Base-by-base conservation (phyloP, 2,329 filamentous ascomycete species). In the Fusarium sp. region DNA sequence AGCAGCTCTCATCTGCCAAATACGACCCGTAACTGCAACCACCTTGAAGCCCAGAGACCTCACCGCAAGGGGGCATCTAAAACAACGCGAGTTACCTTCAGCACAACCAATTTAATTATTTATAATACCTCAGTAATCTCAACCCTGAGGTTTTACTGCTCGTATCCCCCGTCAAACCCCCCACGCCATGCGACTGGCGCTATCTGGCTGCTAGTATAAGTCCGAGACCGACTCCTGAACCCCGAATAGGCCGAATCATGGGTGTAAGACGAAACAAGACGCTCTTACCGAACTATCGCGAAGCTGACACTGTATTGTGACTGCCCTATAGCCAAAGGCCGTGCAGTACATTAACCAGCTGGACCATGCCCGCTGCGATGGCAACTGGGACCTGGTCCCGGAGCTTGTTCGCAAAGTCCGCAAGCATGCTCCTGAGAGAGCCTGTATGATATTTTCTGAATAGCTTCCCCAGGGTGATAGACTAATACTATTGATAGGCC, bases 371-470 rank as follows among this genome's bases (percentile, higher is more conserved):
- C 91, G 96, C 75, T 97, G 93, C 79, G 90, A 95, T 75, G 94
- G 92, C 52, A 90, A 90, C 78, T 99, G 96, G 96, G 85, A 89
- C 71, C 89, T 92, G 30, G 87, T 98, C 30, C 92, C 93, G 26
- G 95, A 98, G 81, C 86, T 97, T 67, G 90, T 96, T 74, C 89
- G 95, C 78, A 99, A 99, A 81, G 87, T 98, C 75, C 92, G 91
- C 75, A 98, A 99, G 80, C 95, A 99, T 86, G 92, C 94, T 73
- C 91, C 94, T 40, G 88, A 92, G 64, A 88, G 92, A 79, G 87
- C 88, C 80, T 97, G 95, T 97, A 90, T 74, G 88, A 43, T 50
- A 47, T 56, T 47, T 28, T 50, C 51, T 30, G 48, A 50, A 57
- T 45, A 44, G 39, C 33, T 33, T 47, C 41, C 17, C 50, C 43